Evolutionary conservation across 2,329 filamentous ascomycete genomes (phyloP).

Genomic region (Alternaria ethzedia): DNA sequence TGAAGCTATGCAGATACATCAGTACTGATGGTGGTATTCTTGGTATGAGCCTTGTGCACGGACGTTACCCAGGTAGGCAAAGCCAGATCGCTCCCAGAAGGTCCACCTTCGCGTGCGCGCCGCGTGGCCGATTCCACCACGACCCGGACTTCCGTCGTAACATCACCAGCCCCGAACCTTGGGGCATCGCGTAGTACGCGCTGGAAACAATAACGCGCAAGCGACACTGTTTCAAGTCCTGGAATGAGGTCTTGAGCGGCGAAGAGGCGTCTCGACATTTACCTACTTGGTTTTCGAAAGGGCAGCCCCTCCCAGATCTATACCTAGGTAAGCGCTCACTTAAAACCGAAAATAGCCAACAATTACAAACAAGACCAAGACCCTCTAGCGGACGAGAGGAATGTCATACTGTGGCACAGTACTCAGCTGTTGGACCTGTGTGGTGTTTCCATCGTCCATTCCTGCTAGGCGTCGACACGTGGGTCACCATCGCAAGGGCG

Average conservation of each 20-base stretch:
- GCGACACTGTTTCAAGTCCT: neutral
- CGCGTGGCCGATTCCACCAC: neutral
- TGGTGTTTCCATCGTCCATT: neutral
- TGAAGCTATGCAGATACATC: neutral
- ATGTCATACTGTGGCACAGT: neutral
- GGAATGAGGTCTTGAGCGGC: neutral
- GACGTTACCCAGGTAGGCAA: neutral
- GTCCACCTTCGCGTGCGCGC: neutral
- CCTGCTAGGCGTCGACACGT: neutral
- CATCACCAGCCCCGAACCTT: neutral
- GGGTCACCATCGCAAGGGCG: neutral
- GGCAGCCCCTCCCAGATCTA: neutral
- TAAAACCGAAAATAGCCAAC: constrained; percentile 9
- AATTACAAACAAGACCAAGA: constrained; percentile 3
- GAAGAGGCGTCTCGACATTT: neutral
- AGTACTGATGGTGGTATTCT: neutral
- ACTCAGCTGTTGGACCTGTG: neutral
- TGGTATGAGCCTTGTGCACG: neutral
- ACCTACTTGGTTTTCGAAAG: neutral
- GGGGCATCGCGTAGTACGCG: neutral
- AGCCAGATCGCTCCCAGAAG: neutral
- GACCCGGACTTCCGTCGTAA: neutral
- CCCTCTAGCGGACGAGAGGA: neutral
- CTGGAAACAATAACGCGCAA: neutral
- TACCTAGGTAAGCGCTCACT: constrained; percentile 3